Base-by-base conservation (phyloP, 1,284 basidiomycete species). In the Schizophyllum commune region DNA sequence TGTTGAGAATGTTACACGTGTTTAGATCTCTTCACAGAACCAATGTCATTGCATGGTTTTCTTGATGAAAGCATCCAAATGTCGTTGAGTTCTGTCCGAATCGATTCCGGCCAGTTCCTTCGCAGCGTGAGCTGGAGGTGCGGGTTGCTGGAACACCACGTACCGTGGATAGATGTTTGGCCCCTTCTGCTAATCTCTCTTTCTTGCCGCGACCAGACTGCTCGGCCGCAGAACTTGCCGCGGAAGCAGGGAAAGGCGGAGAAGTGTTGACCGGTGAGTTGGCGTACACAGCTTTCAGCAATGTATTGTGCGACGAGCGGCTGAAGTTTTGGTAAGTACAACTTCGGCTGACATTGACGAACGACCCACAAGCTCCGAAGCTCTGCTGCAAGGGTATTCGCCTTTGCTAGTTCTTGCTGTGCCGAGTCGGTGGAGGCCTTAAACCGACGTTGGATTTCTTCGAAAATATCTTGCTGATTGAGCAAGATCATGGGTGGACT, bases 231-330 rank as follows among this genome's bases (percentile, higher is more conserved):
- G 39, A 11, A 13, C 4, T 47, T 17, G 39, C 58, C 4, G 52
- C 27, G 3, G 67, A 58, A 15, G 62, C 55, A 5, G 64, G 55
- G 32, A 72, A 71, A 3, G 71, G 69, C 32, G 65, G 64, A 1
- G 70, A 68, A 1, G 67, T 67, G 52, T 72, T 72, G 27, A 71
- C 56, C 0, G 65, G 62, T 5, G 68, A 68, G 54, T 65, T 32
- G 15, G 63, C 61, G 52, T 71, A 72, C 17, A 66, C 59, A 11
- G 60, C 55, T n/a, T 63, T 52, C n/a, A 71, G 61, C n/a, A 69
- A 58, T 3, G 65, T 63, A 2, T 60, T 61, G 56, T 70, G 68
- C 20, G 55, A 56, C 0, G 61, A 32, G 52, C 65, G 63, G 39
- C 70, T 72, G 58, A 7, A 33, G 39, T 56, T 4, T n/a, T n/a